Evolutionary conservation across 2,329 filamentous ascomycete species (phyloP), one percentile per base, ranked within the genome.

Genomic region (Massarina eburnea): DNA sequence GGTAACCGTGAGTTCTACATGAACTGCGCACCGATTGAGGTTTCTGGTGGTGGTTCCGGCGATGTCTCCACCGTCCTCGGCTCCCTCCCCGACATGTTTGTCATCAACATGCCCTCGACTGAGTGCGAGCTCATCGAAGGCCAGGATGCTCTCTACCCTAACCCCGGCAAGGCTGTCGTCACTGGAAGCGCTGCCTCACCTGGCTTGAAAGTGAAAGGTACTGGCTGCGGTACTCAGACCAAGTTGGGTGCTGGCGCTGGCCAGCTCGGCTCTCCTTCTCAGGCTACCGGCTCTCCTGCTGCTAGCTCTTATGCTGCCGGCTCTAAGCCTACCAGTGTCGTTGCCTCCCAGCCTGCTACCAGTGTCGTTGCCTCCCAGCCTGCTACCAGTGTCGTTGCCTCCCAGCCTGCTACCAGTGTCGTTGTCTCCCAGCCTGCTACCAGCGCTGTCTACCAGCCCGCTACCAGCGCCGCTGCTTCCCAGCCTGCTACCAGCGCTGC

Each of bases 1-100:
- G 94, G 94, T 2, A 96, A 96, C 75, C 85, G 91, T 1, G 94
- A 97, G 67, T 90, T 96, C 80, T 96, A 97, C 79, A 95, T 96
- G 91, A 95, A 96, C 79, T 99, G 92, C 59, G 89, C 87, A 0
- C 83, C 89, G 0, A 70, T 95, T 38, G 80, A 77, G 0, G 77
- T 97, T 19, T 59, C 82, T 45, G 69, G 47, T 12, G 53, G 48
- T 6, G 55, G 57, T 1, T 33, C 55, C 2, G 41, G 40, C 2
- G 49, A 53, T 12, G 59, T 33, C 8, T 43, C 57, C 1, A 34
- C 46, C 1, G 55, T 75, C 1, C 80, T 80, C 54, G 66, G 81
- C 30, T 67, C 72, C 0, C 84, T 95, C 10, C 89, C 90, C 0
- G 75, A 84, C 46, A 86, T 95, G 82, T 85, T 91, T 43, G 78